Evolutionary conservation across 1,284 basidiomycete genomes (phyloP).

Genomic region (Puccinia polysora): DNA sequence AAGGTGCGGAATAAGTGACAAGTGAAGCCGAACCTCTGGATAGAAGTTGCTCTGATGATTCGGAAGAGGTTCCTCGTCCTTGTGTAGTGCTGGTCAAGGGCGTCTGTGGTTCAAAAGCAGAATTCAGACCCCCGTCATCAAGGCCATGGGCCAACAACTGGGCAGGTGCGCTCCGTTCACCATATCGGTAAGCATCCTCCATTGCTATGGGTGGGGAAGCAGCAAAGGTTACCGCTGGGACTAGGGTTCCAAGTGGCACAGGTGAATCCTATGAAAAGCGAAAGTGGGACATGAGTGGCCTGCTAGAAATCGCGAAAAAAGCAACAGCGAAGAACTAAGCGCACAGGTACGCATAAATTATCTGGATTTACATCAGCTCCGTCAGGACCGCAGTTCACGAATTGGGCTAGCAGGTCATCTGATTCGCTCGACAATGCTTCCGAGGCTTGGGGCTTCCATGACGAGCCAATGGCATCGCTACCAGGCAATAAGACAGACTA

Average conservation of each 20-base stretch:
- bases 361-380: background rate
- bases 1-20: conserved; percentile 41
- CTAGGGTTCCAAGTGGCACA: background rate
- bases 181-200: background rate
- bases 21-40: conserved; percentile 31
- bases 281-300: background rate
- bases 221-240: conserved; percentile 40
- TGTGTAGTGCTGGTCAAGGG: conserved; percentile 32
- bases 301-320: background rate
- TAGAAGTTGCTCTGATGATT: conserved; percentile 23
- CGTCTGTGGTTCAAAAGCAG: conserved; percentile 26
- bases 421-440: background rate
- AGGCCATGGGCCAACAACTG: too few species aligned
- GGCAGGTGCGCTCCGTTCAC: background rate
- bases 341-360: background rate
- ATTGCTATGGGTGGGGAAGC: conserved; percentile 31
- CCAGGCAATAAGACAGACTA: background rate
- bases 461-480: background rate
- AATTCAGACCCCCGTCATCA: background rate
- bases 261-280: conserved; percentile 2
- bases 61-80: conserved; percentile 39
- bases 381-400: conserved; percentile 4
- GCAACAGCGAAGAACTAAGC: conserved; percentile 13
- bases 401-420: conserved; percentile 13
- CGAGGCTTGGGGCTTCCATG: background rate